Percentiles rank a stretch among this genome's conserved stretches.
phyloP scores from a whole-genome alignment of 1,139 yeast species.

The Pneumocystis wakefieldiae region DNA sequence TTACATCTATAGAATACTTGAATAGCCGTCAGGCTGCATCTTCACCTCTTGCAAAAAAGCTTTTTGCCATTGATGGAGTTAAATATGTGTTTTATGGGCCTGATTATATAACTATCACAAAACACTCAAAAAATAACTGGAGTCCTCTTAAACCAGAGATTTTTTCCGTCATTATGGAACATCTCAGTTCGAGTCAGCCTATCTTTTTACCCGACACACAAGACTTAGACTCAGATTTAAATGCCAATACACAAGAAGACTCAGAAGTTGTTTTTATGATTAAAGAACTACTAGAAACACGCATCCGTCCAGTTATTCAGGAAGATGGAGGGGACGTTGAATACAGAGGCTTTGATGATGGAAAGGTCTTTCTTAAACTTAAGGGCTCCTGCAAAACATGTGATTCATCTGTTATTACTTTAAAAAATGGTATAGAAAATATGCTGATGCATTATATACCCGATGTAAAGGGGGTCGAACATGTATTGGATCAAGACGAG shows the following conservation, averaged over 20 bases:
- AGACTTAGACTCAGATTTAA: constrained; percentile 38
- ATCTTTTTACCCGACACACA: constrained; percentile 34
- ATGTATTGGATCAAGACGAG: constrained; percentile 48
- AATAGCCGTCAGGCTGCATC: constrained; percentile 54
- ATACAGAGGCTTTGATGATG: constrained; percentile 61
- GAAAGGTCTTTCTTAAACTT: constrained; percentile 56
- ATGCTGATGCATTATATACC: constrained; percentile 78
- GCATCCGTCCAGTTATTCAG: constrained; percentile 75
- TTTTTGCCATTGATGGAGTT: constrained; percentile 65
- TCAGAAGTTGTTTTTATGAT: constrained; percentile 77
- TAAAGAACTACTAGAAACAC: constrained; percentile 80
- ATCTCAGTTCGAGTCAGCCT: constrained; percentile 60
- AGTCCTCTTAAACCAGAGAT: constrained; percentile 73
- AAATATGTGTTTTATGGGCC: constrained; percentile 75
- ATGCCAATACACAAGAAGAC: constrained; percentile 44
- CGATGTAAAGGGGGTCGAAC: constrained; percentile 63
- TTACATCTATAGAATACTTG: constrained; percentile 43
- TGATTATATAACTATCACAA: constrained; percentile 75
- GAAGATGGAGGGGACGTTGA: constrained; percentile 50
- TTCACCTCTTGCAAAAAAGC: constrained; percentile 67
- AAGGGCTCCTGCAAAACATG: constrained; percentile 79
- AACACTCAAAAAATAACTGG: constrained; percentile 46
- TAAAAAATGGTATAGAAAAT: constrained; percentile 66
- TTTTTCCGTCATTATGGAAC: constrained; percentile 70
- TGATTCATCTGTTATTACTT: constrained; percentile 59